Evolutionary conservation across 495 filamentous ascomycete species (phyloP).

Genomic region (Staphylotrichum tortipilum): DNA sequence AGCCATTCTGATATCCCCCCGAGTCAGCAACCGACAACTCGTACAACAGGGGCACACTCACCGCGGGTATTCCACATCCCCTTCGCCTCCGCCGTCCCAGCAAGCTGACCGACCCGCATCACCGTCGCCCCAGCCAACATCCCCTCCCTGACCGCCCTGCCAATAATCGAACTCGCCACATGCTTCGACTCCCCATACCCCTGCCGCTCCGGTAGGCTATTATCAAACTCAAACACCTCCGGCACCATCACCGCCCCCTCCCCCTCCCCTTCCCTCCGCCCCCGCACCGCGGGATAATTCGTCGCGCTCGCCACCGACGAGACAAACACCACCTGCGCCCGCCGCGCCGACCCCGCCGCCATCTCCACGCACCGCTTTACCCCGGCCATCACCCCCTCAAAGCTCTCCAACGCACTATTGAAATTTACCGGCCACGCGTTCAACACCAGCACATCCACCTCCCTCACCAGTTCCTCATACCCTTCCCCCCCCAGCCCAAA

Average conservation of each 20-base stretch:
- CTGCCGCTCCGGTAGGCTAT: slow-evolving; percentile 2
- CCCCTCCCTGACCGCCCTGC: background rate
- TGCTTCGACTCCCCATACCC: slow-evolving; percentile 8
- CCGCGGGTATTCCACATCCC: slow-evolving; percentile 4
- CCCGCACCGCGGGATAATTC: background rate
- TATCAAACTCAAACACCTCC: slow-evolving; percentile 4
- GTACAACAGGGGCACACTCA: background rate
- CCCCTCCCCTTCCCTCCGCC: background rate
- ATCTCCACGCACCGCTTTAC: slow-evolving; percentile 4
- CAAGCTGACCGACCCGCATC: slow-evolving; percentile 2
- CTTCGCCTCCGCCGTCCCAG: background rate
- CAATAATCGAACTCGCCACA: slow-evolving; percentile 1
- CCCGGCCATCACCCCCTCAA: slow-evolving; percentile 1
- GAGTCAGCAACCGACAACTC: background rate
- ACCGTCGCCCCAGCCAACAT: background rate
- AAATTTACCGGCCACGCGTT: slow-evolving; percentile 9
- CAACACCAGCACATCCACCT: background rate
- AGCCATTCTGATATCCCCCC: background rate
- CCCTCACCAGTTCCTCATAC: too few species aligned
- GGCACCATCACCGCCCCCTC: background rate
- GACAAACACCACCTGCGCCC: slow-evolving; percentile 1
- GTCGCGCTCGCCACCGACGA: slow-evolving; percentile 1
- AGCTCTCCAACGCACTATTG: background rate
- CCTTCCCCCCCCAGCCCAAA: too few species aligned
- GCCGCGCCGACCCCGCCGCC: background rate